Evolutionary conservation across 345 rosid genomes (phyloP).

Genomic region (Dipteronia dyeriana): DNA sequence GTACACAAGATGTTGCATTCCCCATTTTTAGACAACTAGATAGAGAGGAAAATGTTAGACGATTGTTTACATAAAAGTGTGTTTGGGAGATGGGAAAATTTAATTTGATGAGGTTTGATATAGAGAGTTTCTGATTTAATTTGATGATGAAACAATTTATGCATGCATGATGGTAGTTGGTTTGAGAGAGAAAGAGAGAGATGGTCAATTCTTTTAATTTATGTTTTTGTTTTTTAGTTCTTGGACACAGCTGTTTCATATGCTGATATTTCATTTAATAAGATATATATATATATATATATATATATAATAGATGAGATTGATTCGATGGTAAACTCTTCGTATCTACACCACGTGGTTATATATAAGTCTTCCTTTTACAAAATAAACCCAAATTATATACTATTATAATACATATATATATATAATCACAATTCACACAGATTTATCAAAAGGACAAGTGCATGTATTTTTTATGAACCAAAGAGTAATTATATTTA

Average conservation of each 20-base stretch:
- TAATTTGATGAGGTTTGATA: neutral
- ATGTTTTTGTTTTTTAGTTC: neutral
- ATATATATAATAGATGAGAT: no score
- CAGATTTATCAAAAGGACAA: neutral
- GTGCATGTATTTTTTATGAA: neutral
- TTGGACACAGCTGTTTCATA: neutral
- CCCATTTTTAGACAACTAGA: constrained; percentile 36
- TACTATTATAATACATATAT: no score
- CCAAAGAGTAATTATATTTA: neutral
- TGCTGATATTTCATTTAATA: neutral
- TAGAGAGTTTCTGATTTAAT: neutral
- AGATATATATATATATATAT: neutral
- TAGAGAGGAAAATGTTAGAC: neutral
- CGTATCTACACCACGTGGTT: no score
- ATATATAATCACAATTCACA: neutral
- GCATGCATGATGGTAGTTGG: constrained; percentile 14
- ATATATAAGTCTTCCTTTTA: no score
- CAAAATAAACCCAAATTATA: no score
- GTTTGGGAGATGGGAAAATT: neutral
- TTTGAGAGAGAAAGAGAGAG: constrained; percentile 10
- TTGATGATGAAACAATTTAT: constrained; percentile 4
- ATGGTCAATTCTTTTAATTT: constrained; percentile 9
- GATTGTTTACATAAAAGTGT: neutral
- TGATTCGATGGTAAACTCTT: no score
- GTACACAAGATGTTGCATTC: constrained; percentile 53